These are phyloP conservation scores for Sordariomycetes sp. DNA, from an alignment of 2,329 filamentous ascomycete species.

Conservation along the genomic window DNA sequence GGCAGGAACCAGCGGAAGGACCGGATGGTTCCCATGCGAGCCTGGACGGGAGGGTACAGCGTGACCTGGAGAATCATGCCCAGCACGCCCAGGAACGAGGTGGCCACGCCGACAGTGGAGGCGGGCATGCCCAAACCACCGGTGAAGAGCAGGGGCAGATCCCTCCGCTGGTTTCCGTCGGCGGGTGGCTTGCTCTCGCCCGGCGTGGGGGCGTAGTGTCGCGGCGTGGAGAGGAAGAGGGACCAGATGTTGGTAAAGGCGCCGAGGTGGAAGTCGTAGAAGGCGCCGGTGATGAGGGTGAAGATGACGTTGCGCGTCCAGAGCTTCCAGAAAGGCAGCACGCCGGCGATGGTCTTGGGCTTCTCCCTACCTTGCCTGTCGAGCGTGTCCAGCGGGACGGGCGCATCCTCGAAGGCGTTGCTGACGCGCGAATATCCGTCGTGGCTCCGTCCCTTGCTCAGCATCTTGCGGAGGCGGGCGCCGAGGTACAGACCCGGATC, in stretches of 20 bases:
- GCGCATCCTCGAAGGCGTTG: constrained; percentile 2
- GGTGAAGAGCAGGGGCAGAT: constrained; percentile 45
- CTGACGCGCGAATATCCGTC: constrained; percentile 16
- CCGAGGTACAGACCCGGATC: constrained; percentile 32
- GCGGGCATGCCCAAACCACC: constrained; percentile 60
- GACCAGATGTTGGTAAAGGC: constrained; percentile 63
- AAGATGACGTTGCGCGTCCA: constrained; percentile 40
- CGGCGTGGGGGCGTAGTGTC: constrained; percentile 21
- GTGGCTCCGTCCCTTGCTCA: constrained; percentile 16
- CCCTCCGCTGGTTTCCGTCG: constrained; percentile 13
- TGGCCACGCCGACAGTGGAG: constrained; percentile 57
- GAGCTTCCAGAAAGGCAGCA: constrained; percentile 28
- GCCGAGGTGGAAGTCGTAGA: constrained; percentile 62
- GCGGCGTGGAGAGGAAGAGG: constrained; percentile 59
- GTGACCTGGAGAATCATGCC: constrained; percentile 62
- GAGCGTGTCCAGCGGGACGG: constrained; percentile 2
- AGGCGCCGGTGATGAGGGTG: constrained; percentile 52
- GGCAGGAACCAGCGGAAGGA: constrained; percentile 58
- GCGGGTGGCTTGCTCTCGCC: neutral
- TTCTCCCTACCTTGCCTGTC: constrained; percentile 4
- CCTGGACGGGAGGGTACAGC: constrained; percentile 57
- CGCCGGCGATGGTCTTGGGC: constrained; percentile 5
- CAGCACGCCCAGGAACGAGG: constrained; percentile 59
- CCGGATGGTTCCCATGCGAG: constrained; percentile 53
- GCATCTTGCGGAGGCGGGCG: constrained; percentile 17